Percentiles rank a stretch among this genome's conserved stretches.
These are phyloP conservation scores for Neolentinus lepideus DNA, from an alignment of 1,284 basidiomycete genomes.

Conservation along the genomic window DNA sequence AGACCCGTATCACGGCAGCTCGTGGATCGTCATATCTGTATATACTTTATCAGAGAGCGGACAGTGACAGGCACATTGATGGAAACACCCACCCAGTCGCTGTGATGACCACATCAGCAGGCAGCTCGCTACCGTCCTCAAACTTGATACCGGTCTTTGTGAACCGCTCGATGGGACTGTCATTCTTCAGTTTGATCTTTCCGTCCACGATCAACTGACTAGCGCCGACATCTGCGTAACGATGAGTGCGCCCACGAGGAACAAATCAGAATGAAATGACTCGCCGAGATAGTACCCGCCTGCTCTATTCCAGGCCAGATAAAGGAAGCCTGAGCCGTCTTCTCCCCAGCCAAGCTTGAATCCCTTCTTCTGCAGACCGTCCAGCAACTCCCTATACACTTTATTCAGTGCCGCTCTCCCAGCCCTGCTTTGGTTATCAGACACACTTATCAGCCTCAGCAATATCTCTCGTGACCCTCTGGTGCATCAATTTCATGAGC, in stretches of 20 bases:
- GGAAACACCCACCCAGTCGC: slow-evolving; percentile 29
- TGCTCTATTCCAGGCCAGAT: slow-evolving; percentile 29
- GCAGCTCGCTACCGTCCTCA: slow-evolving; percentile 32
- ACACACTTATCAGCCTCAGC: slow-evolving; percentile 42
- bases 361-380: slow-evolving; percentile 49
- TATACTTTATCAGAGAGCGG: not conserved
- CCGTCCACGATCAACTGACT: slow-evolving; percentile 33
- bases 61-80: not conserved
- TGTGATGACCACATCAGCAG: slow-evolving; percentile 39
- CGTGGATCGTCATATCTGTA: slow-evolving; percentile 31
- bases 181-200: slow-evolving; percentile 38
- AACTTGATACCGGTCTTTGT: slow-evolving; percentile 29
- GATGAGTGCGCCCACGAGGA: not conserved
- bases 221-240: slow-evolving; percentile 25
- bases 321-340: slow-evolving; percentile 45
- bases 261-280: slow-evolving; percentile 2
- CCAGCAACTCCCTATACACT: slow-evolving; percentile 37
- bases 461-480: slow-evolving; percentile 37
- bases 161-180: slow-evolving; percentile 27
- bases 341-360: slow-evolving; percentile 52
- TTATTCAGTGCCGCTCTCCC: not conserved
- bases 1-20: slow-evolving; percentile 35
- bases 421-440: not conserved
- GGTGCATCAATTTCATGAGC: slow-evolving; percentile 35
- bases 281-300: slow-evolving; percentile 38